phyloP scores from a whole-genome alignment of 495 filamentous ascomycete species.

The Aspergillus conjunctus region DNA sequence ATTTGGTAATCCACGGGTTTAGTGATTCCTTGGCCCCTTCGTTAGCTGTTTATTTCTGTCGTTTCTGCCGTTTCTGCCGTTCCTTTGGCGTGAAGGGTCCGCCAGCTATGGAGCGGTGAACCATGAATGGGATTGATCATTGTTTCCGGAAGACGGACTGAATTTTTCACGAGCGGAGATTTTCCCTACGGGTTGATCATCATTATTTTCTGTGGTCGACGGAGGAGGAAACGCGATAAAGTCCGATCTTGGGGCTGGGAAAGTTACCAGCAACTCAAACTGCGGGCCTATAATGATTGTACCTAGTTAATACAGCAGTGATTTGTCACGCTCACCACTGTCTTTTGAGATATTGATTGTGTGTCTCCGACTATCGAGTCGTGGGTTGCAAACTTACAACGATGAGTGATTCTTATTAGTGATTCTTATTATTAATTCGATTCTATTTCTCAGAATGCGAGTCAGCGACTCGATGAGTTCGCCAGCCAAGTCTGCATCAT shows the following conservation, averaged over 20 bases:
- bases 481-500: constrained; percentile 1
- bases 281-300: too few relatives aligned
- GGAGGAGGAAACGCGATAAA: constrained; percentile 4
- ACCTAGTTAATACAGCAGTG: too few relatives aligned
- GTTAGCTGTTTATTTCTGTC: not conserved
- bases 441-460: not conserved
- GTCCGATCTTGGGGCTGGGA: constrained; percentile 7
- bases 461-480: not conserved
- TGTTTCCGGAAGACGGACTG: constrained; percentile 24
- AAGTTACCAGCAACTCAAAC: not conserved
- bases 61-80: too few relatives aligned
- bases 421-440: not conserved
- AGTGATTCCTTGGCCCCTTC: not conserved
- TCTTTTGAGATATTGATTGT: not conserved
- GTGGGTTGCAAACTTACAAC: not conserved
- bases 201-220: constrained; percentile 9
- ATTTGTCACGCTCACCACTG: not conserved
- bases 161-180: constrained; percentile 21
- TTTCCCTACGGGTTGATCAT: constrained; percentile 21
- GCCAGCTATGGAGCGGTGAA: constrained; percentile 25
- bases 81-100: constrained; percentile 9
- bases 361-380: not conserved
- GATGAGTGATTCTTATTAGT: not conserved
- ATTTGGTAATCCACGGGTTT: not conserved
- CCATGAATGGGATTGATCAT: constrained; percentile 23